A percentile compares a stretch with the other conserved stretches of the same genome.
Conservation (phyloP, 768 basidiomycete genomes). For the Melanogaster broomeanus region DNA sequence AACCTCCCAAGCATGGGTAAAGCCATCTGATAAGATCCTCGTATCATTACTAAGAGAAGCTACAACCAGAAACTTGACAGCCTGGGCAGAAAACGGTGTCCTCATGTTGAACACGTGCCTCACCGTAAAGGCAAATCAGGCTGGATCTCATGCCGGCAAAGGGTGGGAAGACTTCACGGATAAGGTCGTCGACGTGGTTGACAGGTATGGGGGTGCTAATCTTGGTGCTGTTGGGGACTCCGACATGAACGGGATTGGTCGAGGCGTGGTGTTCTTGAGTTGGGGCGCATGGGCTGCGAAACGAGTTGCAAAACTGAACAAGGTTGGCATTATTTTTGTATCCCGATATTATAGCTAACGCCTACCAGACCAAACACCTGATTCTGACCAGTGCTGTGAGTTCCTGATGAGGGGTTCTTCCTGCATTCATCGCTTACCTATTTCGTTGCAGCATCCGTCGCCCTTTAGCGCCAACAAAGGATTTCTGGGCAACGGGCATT, state of each 20-base stretch:
- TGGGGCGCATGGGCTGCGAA: slow-evolving; percentile 91
- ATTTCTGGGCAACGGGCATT: slow-evolving; percentile 89
- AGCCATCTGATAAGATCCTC: slow-evolving; percentile 31
- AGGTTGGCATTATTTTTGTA: slow-evolving; percentile 44
- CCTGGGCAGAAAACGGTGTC: slow-evolving; percentile 86
- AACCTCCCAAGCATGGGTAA: slow-evolving; percentile 83
- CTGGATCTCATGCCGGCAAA: slow-evolving; percentile 80
- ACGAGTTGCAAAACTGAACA: slow-evolving; percentile 73
- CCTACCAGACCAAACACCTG: slow-evolving; percentile 70
- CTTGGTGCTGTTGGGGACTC: slow-evolving; percentile 41
- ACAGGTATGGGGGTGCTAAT: slow-evolving; percentile 75
- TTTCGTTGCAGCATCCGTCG: slow-evolving; percentile 70
- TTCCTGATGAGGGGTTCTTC: slow-evolving; percentile 17
- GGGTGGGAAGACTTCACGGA: slow-evolving; percentile 95
- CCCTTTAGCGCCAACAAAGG: slow-evolving; percentile 77
- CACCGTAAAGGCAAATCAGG: slow-evolving; percentile 74
- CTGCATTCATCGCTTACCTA: slow-evolving; percentile 29
- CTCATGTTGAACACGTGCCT: slow-evolving; percentile 91
- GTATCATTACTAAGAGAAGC: slow-evolving; percentile 2
- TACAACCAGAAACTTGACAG: slow-evolving; percentile 64
- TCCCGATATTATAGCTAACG: slow-evolving; percentile 18
- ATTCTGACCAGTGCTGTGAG: slow-evolving; percentile 75
- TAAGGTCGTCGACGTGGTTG: slow-evolving; percentile 75
- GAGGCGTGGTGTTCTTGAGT: slow-evolving; percentile 84
- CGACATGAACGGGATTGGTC: slow-evolving; percentile 53